phyloP scores from a whole-genome alignment of 2,329 filamentous ascomycete genomes.

The Paradendryphiella salina region DNA sequence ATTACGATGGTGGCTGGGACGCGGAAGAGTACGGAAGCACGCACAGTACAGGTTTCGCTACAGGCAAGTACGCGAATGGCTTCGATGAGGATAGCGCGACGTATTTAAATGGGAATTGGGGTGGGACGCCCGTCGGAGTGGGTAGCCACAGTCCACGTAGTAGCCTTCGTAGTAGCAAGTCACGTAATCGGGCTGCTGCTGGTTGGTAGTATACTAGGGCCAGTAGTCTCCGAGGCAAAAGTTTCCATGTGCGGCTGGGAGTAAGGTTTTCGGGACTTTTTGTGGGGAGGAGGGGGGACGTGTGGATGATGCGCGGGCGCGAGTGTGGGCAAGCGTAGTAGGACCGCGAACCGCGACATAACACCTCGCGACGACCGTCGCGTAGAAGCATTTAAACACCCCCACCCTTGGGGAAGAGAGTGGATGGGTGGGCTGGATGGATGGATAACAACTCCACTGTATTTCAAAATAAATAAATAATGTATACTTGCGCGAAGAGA shows the following conservation, averaged over 20 bases:
- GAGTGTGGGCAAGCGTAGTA: no score
- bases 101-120: conserved; percentile 28
- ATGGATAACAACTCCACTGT: no score
- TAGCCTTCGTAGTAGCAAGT: conserved; percentile 7
- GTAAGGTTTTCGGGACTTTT: background rate
- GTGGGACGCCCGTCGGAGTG: conserved; percentile 22
- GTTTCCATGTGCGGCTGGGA: background rate
- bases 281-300: background rate
- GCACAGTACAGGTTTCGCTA: background rate
- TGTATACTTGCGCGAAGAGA: background rate
- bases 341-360: background rate
- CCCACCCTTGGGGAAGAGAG: background rate
- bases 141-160: background rate
- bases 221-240: no score
- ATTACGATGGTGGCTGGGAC: conserved; percentile 5
- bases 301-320: background rate
- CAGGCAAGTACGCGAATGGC: conserved; percentile 18
- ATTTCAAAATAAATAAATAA: background rate
- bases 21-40: background rate
- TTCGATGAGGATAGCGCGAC: conserved; percentile 29
- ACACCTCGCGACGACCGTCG: background rate
- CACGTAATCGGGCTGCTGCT: conserved; percentile 1
- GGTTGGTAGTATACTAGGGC: no score
- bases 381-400: no score
- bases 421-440: background rate